Conservation (phyloP, 164 flowering plant species). For the Chimonanthus praecox region DNA sequence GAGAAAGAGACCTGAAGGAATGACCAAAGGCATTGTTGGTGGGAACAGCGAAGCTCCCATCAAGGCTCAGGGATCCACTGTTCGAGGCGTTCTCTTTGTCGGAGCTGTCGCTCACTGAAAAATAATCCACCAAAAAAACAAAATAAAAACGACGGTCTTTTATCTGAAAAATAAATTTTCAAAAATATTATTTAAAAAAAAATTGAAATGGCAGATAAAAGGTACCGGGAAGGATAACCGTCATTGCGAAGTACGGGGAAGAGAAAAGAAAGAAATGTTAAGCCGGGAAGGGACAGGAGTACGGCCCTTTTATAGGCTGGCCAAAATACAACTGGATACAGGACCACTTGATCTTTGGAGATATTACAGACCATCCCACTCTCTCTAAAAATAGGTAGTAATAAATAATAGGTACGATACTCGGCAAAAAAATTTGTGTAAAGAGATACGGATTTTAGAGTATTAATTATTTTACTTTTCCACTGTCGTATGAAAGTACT, state of each 20-base stretch:
- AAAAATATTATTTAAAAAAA: background rate
- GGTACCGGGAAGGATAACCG: conserved; percentile 19
- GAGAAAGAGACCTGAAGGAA: conserved; percentile 23
- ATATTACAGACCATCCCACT: no score
- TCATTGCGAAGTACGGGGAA: conserved; percentile 4
- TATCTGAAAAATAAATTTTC: background rate
- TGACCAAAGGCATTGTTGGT: conserved; percentile 33
- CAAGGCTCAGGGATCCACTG: conserved; percentile 9
- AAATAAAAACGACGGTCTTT: background rate
- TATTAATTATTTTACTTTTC: no score
- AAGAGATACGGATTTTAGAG: no score
- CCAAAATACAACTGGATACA: background rate
- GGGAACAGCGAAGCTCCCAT: conserved; percentile 25
- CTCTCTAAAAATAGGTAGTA: no score
- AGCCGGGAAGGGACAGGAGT: background rate
- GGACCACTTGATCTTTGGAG: no score
- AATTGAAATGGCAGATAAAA: background rate
- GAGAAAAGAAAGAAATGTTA: background rate
- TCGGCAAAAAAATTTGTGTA: no score
- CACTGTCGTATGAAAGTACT: no score
- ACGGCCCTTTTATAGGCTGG: background rate
- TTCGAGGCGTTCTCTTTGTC: background rate
- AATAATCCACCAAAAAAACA: conserved; percentile 1
- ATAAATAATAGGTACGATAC: no score
- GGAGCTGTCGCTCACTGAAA: background rate